Conservation (phyloP, 2,329 filamentous ascomycete species). For the Penicillium sp. region DNA sequence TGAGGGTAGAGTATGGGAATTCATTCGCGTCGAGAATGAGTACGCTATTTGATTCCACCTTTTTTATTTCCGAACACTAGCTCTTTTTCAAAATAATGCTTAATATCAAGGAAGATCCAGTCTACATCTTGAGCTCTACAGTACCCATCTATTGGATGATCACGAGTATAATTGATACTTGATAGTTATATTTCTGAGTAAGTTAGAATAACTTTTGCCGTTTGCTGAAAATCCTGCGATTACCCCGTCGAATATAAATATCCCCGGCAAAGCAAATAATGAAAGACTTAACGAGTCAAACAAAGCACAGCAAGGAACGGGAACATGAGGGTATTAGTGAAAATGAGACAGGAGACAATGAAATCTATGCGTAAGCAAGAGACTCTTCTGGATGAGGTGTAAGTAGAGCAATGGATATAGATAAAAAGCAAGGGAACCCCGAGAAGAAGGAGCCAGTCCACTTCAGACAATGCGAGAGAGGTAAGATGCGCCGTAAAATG, state of each 20-base stretch:
- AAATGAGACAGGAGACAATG: neutral
- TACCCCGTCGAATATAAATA: neutral
- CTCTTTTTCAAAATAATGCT: neutral
- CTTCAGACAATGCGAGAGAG: constrained; percentile 8
- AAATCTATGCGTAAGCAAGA: constrained; percentile 4
- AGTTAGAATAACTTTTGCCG: neutral
- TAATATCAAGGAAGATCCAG: neutral
- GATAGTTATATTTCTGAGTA: neutral
- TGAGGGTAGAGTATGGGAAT: neutral
- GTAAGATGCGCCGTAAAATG: constrained; percentile 13
- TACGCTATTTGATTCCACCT: neutral
- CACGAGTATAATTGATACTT: neutral
- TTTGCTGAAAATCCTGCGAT: neutral
- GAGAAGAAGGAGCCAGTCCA: constrained; percentile 18
- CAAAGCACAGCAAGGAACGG: neutral
- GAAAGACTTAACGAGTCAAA: neutral
- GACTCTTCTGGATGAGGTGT: neutral
- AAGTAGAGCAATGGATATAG: constrained; percentile 1
- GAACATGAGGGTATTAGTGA: constrained; percentile 6
- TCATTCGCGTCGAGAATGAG: neutral
- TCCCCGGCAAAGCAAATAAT: neutral
- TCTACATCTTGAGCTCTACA: neutral
- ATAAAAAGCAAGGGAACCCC: neutral
- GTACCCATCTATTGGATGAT: neutral
- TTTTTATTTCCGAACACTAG: neutral